Evolutionary conservation across 352 stramenopile species (phyloP), one percentile per base, ranked within the genome.

Genomic region (Globisporangium iwayamae): DNA sequence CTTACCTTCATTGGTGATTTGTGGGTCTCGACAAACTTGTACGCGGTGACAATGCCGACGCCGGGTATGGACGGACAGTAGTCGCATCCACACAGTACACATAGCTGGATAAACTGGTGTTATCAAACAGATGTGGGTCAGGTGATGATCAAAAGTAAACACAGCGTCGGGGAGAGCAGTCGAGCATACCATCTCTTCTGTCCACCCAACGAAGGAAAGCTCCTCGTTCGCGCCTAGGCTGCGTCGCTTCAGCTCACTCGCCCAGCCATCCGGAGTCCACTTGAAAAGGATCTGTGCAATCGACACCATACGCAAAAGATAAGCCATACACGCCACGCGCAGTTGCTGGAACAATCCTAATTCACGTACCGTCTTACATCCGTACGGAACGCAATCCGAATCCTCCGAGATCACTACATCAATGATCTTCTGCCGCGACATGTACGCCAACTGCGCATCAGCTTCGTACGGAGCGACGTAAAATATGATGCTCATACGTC

Each of bases 351-450:
- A 34, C 4, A 30, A 11, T 16, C 18, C 45, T 3, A 1, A 43
- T 51, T 16, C 32, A 8, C 25, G 2, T 57, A 88, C 73, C 48
- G 78, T 88, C 34, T 77, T 79, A 77, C 94, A 98, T 8, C 96
- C 93, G 70, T 99, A 99, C 3, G 94, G 86, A 22, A 99, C 81
- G 57, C 79, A 94, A 70, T 99, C 97, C 51, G 89, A 97, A 73
- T 99, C 97, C 73, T 99, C 96, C 13, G 95, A 98, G 34, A 99
- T 95, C 30, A 99, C 95, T 0, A 90, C 81, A 65, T 99, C 97
- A 45, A 98, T 75, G 34, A 97, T 72, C 69, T 86, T 90, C 14
- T 77, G 66, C 16, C 83, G 85, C 25, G 84, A 94, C 18, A 99
- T 62, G 67, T 96, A 98, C 3, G 96, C 96, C 54, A 99, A 72